Conservation (phyloP, 225 moss, liverwort and hornwort genomes). For the Polytrichum formosum region DNA sequence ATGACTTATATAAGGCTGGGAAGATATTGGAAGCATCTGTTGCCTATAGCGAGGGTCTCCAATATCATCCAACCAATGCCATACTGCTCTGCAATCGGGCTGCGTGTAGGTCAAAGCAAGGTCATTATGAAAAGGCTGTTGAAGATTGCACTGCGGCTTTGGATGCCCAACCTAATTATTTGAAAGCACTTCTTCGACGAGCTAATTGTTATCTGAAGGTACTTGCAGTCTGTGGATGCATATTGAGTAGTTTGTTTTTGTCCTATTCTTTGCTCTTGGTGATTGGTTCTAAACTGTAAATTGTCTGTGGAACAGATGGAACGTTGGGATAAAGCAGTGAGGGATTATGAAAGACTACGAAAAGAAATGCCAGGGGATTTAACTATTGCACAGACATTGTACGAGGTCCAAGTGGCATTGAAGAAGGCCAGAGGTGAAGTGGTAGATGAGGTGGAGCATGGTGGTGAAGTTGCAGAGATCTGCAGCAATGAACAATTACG, state of each 20-base stretch:
- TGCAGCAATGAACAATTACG: constrained; percentile 65
- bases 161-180: constrained; percentile 87
- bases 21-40: constrained; percentile 70
- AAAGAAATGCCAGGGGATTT: constrained; percentile 82
- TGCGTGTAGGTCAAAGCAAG: constrained; percentile 80
- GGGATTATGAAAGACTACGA: constrained; percentile 74
- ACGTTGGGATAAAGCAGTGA: constrained; percentile 76
- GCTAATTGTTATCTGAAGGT: constrained; percentile 83
- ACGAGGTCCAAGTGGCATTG: constrained; percentile 71
- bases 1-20: constrained; percentile 80
- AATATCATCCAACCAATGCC: constrained; percentile 63
- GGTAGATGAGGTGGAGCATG: constrained; percentile 59
- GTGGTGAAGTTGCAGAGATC: constrained; percentile 68
- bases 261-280: too few relatives aligned
- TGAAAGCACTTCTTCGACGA: constrained; percentile 84
- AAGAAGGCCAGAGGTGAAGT: constrained; percentile 85
- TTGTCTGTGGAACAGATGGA: constrained; percentile 64
- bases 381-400: constrained; percentile 69
- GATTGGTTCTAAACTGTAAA: neutral
- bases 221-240: neutral
- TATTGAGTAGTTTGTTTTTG: too few relatives aligned
- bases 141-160: constrained; percentile 94
- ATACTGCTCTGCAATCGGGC: constrained; percentile 89
- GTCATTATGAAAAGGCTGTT: constrained; percentile 96
- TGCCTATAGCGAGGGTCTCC: constrained; percentile 88